phyloP scores from a whole-genome alignment of 495 filamentous ascomycete species.

The Neurospora sp. region DNA sequence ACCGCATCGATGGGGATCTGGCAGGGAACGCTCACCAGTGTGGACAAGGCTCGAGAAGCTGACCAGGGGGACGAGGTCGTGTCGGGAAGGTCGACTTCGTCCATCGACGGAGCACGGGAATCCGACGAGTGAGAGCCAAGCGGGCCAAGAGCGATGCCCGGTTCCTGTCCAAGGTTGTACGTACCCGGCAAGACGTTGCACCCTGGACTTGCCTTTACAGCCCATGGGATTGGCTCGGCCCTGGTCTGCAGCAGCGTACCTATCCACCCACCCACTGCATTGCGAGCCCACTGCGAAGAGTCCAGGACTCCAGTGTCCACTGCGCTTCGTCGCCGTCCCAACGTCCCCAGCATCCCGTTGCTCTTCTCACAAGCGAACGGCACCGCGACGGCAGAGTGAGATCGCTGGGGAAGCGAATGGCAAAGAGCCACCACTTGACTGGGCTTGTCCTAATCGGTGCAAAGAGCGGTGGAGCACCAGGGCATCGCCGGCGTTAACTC shows the following conservation, averaged over 20 bases:
- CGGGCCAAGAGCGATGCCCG: background rate
- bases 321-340: background rate
- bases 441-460: background rate
- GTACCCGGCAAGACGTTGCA: background rate
- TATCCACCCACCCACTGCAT: background rate
- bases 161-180: background rate
- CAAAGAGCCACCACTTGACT: background rate
- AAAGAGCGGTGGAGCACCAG: background rate
- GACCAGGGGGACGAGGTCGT: background rate
- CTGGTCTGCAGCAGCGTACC: background rate
- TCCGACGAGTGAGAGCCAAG: background rate
- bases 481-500: background rate
- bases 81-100: background rate
- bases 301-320: background rate
- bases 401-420: background rate
- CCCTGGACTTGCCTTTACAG: background rate
- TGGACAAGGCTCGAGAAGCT: background rate
- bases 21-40: background rate
- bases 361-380: background rate
- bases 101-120: background rate
- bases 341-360: background rate
- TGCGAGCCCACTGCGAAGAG: background rate
- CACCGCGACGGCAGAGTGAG: background rate
- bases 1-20: background rate
- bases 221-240: background rate